Evolutionary conservation across 1,284 basidiomycete species (phyloP), one percentile per base, ranked within the genome.

Genomic region (Apiotrichum siamense): DNA sequence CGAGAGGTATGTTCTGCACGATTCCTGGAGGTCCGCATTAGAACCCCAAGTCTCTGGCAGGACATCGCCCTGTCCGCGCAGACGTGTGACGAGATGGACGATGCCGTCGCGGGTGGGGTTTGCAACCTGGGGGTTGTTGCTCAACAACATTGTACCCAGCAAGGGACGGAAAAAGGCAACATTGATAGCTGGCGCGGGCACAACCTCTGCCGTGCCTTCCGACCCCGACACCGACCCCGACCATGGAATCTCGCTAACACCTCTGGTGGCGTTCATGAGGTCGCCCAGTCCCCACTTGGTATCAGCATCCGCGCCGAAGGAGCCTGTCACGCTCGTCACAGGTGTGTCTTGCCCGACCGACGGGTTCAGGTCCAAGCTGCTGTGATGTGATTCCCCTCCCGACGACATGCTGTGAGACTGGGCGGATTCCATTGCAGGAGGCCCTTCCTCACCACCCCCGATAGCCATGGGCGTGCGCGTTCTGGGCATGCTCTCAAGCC

Each of bases 131-230:
- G 80, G 79, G 65, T 88, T 90, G 13, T 84, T 80, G 66, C 85
- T 91, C 49, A 96, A 81, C 21, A 97, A 78, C 33, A 97, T 77
- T 0, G 88, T 87, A 44, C 89, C 92, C 18, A 97, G 79, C 45
- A 97, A 84, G 6, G 91, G 88, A 3, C 92, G 94, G 75, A 97
- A 97, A 10, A 86, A 82, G 61, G 86, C 83, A 5, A 91, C 87
- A 44, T 84, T 81, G 46, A 97, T 83, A 31, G 74, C 66, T 0
- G 84, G 79, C 20, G 66, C 61, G 35, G 67, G 67, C 4, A 67
- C 52, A 1, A 66, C 17, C 10, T 47, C 38, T 25, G 20, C 24
- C 10, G 21, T 17, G 18, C 13, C 33, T 35, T 35, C 33, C 9
- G 29, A 31, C 12, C 29, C 17, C 17, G 4, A 12, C 29, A 31